Conservation (phyloP, 2,329 filamentous ascomycete species). For the Penicillium sp. region DNA sequence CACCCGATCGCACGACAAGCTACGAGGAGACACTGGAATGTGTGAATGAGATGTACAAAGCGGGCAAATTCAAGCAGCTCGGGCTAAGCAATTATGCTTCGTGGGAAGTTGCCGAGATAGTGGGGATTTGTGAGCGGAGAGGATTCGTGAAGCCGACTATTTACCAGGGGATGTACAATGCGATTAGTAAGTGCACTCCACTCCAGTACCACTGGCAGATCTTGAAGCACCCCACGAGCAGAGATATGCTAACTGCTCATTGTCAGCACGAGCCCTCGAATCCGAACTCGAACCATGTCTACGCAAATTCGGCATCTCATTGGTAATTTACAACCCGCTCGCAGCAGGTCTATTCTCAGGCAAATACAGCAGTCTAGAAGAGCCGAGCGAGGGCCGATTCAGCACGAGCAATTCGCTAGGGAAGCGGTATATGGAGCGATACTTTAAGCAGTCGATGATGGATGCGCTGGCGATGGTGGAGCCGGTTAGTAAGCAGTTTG, state of each 20-base stretch:
- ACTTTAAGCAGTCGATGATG: conserved; percentile 1
- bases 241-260: background rate
- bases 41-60: conserved; percentile 38
- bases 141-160: conserved; percentile 37
- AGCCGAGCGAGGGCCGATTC: background rate
- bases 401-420: background rate
- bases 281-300: conserved; percentile 49
- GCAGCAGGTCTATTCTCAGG: conserved; percentile 52
- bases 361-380: conserved; percentile 30
- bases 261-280: conserved; percentile 39
- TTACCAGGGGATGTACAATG: conserved; percentile 43
- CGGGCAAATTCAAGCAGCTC: conserved; percentile 37
- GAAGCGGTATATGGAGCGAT: conserved; percentile 4
- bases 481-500: background rate
- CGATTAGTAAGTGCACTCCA: conserved; percentile 16
- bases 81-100: conserved; percentile 41
- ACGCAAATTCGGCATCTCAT: conserved; percentile 46
- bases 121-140: conserved; percentile 31
- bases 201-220: no score
- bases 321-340: conserved; percentile 49
- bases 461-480: conserved; percentile 1
- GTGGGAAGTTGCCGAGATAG: conserved; percentile 33
- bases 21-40: conserved; percentile 26
- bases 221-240: no score
- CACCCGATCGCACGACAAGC: conserved; percentile 4